Base-by-base conservation (phyloP, 371 early-diverging fungal genomes). In the Lichtheimia ramosa region DNA sequence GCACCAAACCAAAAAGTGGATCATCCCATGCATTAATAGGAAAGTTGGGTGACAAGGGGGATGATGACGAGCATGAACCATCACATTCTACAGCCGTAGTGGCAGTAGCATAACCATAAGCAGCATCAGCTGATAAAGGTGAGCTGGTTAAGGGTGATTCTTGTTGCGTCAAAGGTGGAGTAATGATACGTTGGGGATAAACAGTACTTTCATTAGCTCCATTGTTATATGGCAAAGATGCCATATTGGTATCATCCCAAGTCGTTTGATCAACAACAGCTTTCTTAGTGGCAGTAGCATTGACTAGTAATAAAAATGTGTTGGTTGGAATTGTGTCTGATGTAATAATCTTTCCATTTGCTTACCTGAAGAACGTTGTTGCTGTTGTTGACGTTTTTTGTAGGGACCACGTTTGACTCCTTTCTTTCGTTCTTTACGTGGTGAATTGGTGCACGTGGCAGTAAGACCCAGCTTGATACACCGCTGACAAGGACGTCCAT, bases 321-420 rank as follows among this genome's bases (percentile, higher is more conserved):
- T 34, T 34, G 10, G 34, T 34, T 34, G 6, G 34, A 8, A 8
- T 34, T 5, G 6, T 43, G 6, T 46, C 2, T n/a, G n/a, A 8
- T 21, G 15, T 6, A 46, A 46, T 1, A 16, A 14, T n/a, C 10
- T 0, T 46, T 5, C 16, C 16, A 46, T 46, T 14, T 46, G 46
- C 46, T 5, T 21, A 18, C 18, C 21, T 21, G 56, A 55, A 14
- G 43, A 28, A 3, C 25, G 27, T 18, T 21, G 27, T 12, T 42
- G 24, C 4, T 56, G 56, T 2, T 21, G 18, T 43, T 64, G 64
- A n/a, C 81, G 71, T 51, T 76, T 70, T 64, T 88, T 89, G 65
- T 94, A 94, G 6, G 93, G 93, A 20, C 93, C 92, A 56, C 95
- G 84, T 64, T 92, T 92, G 49, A 90, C 75, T 5, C 94, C 95